A percentile compares a stretch with the other conserved stretches of the same genome.
Evolutionary conservation across 192 early-diverging fungal species (phyloP).

Genomic region (Lunasporangiospora selenospora): DNA sequence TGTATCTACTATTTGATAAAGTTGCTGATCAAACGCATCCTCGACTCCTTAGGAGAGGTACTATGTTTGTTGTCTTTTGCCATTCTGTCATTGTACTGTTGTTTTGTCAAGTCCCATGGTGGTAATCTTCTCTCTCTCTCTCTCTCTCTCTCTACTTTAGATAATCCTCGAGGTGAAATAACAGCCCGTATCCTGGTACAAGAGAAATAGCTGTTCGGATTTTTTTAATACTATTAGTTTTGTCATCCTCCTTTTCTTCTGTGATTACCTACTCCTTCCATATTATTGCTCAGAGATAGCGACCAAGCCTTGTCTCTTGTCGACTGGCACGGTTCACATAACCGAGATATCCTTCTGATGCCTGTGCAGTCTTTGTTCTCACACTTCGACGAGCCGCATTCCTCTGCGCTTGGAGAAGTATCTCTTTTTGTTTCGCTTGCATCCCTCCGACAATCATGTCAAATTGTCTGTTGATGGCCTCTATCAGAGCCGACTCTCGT

Average conservation of each 20-base stretch:
- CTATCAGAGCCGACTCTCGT: conserved; percentile 70
- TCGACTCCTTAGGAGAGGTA: too few relatives aligned
- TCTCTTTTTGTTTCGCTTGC: conserved; percentile 39
- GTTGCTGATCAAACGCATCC: too few relatives aligned
- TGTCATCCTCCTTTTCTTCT: not conserved
- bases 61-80: too few relatives aligned
- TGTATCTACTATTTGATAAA: too few relatives aligned
- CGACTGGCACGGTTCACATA: conserved; percentile 27
- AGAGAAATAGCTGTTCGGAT: not conserved
- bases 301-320: too few relatives aligned
- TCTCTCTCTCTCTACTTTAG: conserved; percentile 1
- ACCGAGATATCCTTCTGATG: conserved; percentile 38
- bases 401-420: conserved; percentile 24
- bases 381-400: conserved; percentile 55
- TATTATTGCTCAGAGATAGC: too few relatives aligned
- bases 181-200: not conserved
- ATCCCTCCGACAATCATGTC: conserved; percentile 39
- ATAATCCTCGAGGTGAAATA: conserved; percentile 36
- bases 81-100: too few relatives aligned
- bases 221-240: not conserved
- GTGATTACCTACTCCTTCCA: too few relatives aligned
- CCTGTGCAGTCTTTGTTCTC: conserved; percentile 47
- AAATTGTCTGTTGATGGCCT: conserved; percentile 30
- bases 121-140: not conserved
- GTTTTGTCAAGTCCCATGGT: too few relatives aligned